Conservation (phyloP, 2,329 filamentous ascomycete genomes). For the Fusarium papillatum region DNA sequence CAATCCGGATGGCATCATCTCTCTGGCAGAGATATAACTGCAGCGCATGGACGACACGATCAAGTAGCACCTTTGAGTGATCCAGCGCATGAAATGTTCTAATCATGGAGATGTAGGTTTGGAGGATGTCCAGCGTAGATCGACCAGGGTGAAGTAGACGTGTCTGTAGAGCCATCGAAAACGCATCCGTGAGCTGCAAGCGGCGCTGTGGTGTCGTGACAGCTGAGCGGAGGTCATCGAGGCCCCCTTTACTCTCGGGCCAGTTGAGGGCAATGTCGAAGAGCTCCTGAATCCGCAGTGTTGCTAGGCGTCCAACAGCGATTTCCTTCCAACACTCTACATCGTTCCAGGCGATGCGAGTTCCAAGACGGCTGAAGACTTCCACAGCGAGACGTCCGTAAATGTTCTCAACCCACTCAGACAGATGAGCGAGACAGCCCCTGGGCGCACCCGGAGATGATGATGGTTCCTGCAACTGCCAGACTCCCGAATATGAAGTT, state of each 20-base stretch:
- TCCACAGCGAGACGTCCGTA: constrained; percentile 76
- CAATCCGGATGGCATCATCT: constrained; percentile 83
- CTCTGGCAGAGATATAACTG: constrained; percentile 83
- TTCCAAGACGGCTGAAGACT: constrained; percentile 65
- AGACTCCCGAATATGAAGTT: constrained; percentile 73
- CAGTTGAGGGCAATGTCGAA: constrained; percentile 86
- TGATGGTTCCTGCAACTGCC: constrained; percentile 53
- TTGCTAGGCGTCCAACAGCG: constrained; percentile 76
- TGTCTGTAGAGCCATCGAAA: constrained; percentile 74
- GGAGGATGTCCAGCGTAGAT: constrained; percentile 81
- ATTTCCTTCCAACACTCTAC: constrained; percentile 80
- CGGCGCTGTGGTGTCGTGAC: constrained; percentile 78
- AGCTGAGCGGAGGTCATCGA: constrained; percentile 80
- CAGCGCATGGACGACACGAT: constrained; percentile 79
- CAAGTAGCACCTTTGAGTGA: constrained; percentile 81
- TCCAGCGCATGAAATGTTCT: constrained; percentile 82
- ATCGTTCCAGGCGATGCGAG: constrained; percentile 65
- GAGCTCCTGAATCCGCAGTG: constrained; percentile 77
- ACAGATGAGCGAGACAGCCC: constrained; percentile 70
- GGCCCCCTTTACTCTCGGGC: constrained; percentile 78
- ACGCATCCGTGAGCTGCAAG: constrained; percentile 77
- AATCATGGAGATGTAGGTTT: constrained; percentile 85
- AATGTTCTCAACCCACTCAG: constrained; percentile 76
- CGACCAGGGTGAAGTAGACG: constrained; percentile 81
- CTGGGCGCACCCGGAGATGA: constrained; percentile 53